These are phyloP conservation scores for Fusarium buharicum DNA, from an alignment of 2,329 filamentous ascomycete genomes.

Conservation along the genomic window DNA sequence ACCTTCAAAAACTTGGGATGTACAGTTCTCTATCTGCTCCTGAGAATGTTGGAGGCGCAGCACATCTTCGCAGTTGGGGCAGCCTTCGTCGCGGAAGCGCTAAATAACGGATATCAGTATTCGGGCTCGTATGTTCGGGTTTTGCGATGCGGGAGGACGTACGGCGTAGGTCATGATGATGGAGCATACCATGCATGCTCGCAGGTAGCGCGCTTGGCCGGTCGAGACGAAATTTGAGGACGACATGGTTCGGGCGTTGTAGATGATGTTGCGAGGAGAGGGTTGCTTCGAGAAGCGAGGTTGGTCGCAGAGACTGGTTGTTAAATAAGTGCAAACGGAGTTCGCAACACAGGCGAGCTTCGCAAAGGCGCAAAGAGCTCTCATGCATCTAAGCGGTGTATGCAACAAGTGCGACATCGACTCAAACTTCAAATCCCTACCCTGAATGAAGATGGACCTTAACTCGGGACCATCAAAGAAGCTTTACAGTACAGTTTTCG, in stretches of 20 bases:
- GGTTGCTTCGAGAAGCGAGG: not conserved
- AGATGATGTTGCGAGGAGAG: not conserved
- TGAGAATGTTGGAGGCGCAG: conserved; percentile 81
- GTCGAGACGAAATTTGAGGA: conserved; percentile 73
- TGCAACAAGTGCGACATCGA: conserved; percentile 27
- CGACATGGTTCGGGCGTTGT: conserved; percentile 48
- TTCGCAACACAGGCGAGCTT: conserved; percentile 17
- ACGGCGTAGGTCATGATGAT: conserved; percentile 86
- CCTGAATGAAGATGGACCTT: conserved; percentile 17
- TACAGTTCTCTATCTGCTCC: conserved; percentile 91
- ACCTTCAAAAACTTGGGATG: conserved; percentile 95
- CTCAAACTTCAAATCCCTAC: conserved; percentile 13
- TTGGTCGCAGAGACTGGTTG: conserved; percentile 13
- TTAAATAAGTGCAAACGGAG: conserved; percentile 1
- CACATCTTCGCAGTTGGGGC: conserved; percentile 96
- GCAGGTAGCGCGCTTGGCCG: conserved; percentile 83
- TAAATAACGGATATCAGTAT: conserved; percentile 50
- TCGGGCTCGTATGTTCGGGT: not conserved
- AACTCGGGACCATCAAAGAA: conserved; percentile 4
- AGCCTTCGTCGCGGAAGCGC: conserved; percentile 88
- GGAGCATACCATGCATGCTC: conserved; percentile 98
- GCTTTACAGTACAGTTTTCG: not conserved
- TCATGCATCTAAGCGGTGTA: conserved; percentile 39
- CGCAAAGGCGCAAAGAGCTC: conserved; percentile 18
- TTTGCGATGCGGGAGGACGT: conserved; percentile 46